These are phyloP conservation scores for Populus tremula DNA, from an alignment of 345 rosid species.

Conservation along the genomic window DNA sequence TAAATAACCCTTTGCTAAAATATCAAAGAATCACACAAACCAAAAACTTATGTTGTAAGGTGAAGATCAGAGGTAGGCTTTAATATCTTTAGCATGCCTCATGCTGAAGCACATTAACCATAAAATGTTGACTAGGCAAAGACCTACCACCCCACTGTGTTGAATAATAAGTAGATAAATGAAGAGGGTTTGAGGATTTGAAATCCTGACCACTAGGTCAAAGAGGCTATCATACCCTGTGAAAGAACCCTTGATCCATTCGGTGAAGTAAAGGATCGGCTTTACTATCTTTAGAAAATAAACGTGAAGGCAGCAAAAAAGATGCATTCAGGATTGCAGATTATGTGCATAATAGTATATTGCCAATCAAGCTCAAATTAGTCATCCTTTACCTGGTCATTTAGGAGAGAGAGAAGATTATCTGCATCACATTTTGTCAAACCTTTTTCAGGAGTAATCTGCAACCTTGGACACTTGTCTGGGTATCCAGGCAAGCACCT, in stretches of 20 bases:
- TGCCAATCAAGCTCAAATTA: neutral
- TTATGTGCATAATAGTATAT: neutral
- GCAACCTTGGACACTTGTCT: conserved; percentile 82
- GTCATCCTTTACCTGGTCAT: conserved; percentile 62
- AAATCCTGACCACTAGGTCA: neutral
- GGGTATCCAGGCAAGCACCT: conserved; percentile 98
- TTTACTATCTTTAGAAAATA: neutral
- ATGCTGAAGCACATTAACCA: neutral
- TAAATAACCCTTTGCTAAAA: neutral
- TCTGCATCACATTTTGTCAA: conserved; percentile 64
- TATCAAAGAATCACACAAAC: neutral
- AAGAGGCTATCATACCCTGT: neutral
- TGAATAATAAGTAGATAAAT: neutral
- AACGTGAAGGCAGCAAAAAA: conserved; percentile 7
- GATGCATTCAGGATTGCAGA: neutral
- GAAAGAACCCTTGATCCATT: neutral
- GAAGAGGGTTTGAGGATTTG: neutral
- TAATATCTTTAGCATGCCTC: neutral
- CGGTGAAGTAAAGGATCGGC: neutral
- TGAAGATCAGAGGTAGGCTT: neutral
- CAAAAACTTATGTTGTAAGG: neutral
- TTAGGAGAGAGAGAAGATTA: conserved; percentile 73
- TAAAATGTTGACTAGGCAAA: neutral
- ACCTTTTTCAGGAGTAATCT: conserved; percentile 77
- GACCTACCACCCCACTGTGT: neutral